Conservation (phyloP, 2,329 filamentous ascomycete genomes). For the Diaporthe capsici region DNA sequence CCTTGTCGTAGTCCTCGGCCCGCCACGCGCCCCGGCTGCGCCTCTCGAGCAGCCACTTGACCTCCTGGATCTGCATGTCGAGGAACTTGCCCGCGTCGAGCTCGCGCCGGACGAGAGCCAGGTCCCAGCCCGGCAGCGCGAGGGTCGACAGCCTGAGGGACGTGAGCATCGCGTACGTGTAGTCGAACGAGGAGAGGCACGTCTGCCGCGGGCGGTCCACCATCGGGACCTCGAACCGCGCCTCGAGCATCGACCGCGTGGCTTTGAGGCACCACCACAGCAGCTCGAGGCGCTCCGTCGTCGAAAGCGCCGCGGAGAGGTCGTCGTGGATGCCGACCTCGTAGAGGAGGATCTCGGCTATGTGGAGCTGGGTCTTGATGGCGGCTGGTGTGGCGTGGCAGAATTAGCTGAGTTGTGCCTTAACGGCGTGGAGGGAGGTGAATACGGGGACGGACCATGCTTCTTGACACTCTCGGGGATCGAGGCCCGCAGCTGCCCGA, state of each 20-base stretch:
- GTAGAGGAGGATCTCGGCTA: conserved; percentile 63
- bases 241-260: conserved; percentile 57
- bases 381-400: conserved; percentile 48
- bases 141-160: conserved; percentile 63
- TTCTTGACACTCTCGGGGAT: conserved; percentile 53
- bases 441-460: conserved; percentile 49
- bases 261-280: conserved; percentile 61
- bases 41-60: conserved; percentile 47
- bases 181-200: conserved; percentile 61
- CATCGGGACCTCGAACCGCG: conserved; percentile 44
- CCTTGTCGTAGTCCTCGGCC: neutral
- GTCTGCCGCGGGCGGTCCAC: conserved; percentile 56
- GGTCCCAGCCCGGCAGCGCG: conserved; percentile 62
- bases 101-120: conserved; percentile 53
- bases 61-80: conserved; percentile 49
- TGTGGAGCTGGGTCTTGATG: conserved; percentile 58
- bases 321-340: conserved; percentile 61
- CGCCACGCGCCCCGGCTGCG: conserved; percentile 42
- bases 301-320: conserved; percentile 50
- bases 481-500: conserved; percentile 55
- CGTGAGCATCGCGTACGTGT: conserved; percentile 62
- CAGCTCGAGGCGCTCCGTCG: conserved; percentile 58
- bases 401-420: neutral
- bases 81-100: conserved; percentile 52
- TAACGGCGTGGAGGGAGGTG: too few relatives aligned